Conservation (phyloP, 179 eudicot species). For the Silene coronaria region DNA sequence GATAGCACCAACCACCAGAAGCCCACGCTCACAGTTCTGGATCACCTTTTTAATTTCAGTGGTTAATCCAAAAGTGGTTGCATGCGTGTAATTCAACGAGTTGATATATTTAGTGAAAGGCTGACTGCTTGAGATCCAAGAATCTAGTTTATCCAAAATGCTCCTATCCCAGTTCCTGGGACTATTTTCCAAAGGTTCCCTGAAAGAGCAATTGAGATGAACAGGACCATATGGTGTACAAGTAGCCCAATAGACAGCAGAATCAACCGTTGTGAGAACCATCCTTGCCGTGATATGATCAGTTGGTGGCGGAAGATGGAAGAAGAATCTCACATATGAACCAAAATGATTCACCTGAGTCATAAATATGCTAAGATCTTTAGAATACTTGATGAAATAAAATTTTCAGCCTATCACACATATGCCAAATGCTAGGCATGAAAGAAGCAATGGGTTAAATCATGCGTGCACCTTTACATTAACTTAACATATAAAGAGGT, state of each 20-base stretch:
- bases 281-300: constrained; percentile 68
- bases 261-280: constrained; percentile 89
- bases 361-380: constrained; percentile 4
- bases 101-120: constrained; percentile 69
- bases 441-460: background rate
- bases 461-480: background rate
- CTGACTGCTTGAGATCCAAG: constrained; percentile 58
- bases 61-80: constrained; percentile 30
- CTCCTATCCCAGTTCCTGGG: constrained; percentile 44
- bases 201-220: constrained; percentile 82
- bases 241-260: constrained; percentile 73
- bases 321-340: constrained; percentile 70
- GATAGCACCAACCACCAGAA: constrained; percentile 62
- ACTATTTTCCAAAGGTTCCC: constrained; percentile 78
- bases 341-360: constrained; percentile 87
- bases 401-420: constrained; percentile 4
- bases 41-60: constrained; percentile 52
- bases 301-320: constrained; percentile 77
- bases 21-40: constrained; percentile 50
- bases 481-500: background rate
- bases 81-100: constrained; percentile 32
- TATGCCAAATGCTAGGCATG: background rate
- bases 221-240: constrained; percentile 77
- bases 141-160: constrained; percentile 65
- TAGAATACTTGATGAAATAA: background rate